phyloP scores from a whole-genome alignment of 345 rosid species.

The Excoecaria cochinchinensis region DNA sequence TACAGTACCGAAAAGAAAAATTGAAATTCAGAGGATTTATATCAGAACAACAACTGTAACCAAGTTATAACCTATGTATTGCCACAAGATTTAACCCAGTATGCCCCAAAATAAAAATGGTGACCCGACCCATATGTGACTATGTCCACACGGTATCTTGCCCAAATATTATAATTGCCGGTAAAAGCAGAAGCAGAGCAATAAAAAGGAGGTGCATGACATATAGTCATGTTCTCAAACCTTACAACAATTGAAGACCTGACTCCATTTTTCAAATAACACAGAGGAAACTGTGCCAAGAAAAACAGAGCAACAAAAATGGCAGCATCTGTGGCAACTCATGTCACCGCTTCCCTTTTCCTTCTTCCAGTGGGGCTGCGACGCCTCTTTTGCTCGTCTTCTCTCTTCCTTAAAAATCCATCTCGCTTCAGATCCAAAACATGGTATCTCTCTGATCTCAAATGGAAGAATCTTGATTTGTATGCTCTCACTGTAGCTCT shows the following conservation, averaged over 20 bases:
- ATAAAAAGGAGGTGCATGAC: not conserved
- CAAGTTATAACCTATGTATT: too few relatives aligned
- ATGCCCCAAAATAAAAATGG: too few relatives aligned
- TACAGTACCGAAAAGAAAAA: too few relatives aligned
- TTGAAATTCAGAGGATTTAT: too few relatives aligned
- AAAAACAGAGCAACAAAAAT: slow-evolving; percentile 11
- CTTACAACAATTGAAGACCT: not conserved
- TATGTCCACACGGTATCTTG: not conserved
- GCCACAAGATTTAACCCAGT: too few relatives aligned
- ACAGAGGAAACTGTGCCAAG: too few relatives aligned
- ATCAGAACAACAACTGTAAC: too few relatives aligned
- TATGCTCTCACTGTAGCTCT: slow-evolving; percentile 49
- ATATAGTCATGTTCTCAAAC: not conserved
- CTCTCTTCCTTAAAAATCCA: slow-evolving; percentile 53
- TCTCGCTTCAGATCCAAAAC: slow-evolving; percentile 50
- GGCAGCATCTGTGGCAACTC: slow-evolving; percentile 49
- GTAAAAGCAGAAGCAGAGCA: not conserved
- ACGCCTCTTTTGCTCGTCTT: slow-evolving; percentile 52
- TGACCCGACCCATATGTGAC: too few relatives aligned
- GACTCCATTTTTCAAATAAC: too few relatives aligned
- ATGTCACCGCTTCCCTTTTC: slow-evolving; percentile 43
- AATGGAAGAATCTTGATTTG: slow-evolving; percentile 49
- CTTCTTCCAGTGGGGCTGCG: slow-evolving; percentile 50
- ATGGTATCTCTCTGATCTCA: slow-evolving; percentile 48
- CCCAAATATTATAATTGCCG: too few relatives aligned